Evolutionary conservation across 495 filamentous ascomycete species (phyloP), one percentile per base, ranked within the genome.

Genomic region (Penicillium atrosanguineum): DNA sequence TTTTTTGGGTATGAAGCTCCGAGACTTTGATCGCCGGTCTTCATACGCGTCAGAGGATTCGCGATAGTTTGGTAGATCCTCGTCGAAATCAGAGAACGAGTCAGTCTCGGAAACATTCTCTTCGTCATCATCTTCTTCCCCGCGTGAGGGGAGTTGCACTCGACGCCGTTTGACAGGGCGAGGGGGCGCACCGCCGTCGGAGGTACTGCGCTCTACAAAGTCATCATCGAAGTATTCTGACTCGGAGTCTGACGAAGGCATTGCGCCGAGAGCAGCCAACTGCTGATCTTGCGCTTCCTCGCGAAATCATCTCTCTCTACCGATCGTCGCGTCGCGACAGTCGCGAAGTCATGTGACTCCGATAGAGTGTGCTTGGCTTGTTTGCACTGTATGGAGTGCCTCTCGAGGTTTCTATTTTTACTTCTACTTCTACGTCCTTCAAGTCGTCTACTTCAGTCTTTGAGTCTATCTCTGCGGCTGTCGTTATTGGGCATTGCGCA

Each of bases 1-100:
- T 21, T 71, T 66, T 55, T 73, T 80, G 5, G 77, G 71, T 0
- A 76, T 64, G 58, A 76, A 78, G 38, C 73, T 72, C 40, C 72
- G 75, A 36, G 66, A 69, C 40, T 74, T 79, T 14, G 71, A 67
- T 47, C 67, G 53, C 36, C 40, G 34, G 48, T 68, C 51, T 6
- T 60, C 61, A 21, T 63, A 51, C 8, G 62, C 63, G 14, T 28
- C 25, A 39, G 48, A 55, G 11, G 58, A 54, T 7, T 46, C 48
- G 21, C 56, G 59, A 1, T 50, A 49, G 7, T 55, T 58, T 0
- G 61, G 44, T 0, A 61, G 53, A 44, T 62, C 58, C 12, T 61
- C 61, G 7, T 70, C 63, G 21, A 63, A 52, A 40, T 63, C 64
- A 0, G 61, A 70, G 36, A 63, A 63, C 3, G 57, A 64, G 37